Percentiles rank a stretch among this genome's conserved stretches.
Evolutionary conservation across 495 filamentous ascomycete species (phyloP).

Genomic region (Penicilliopsis zonata): DNA sequence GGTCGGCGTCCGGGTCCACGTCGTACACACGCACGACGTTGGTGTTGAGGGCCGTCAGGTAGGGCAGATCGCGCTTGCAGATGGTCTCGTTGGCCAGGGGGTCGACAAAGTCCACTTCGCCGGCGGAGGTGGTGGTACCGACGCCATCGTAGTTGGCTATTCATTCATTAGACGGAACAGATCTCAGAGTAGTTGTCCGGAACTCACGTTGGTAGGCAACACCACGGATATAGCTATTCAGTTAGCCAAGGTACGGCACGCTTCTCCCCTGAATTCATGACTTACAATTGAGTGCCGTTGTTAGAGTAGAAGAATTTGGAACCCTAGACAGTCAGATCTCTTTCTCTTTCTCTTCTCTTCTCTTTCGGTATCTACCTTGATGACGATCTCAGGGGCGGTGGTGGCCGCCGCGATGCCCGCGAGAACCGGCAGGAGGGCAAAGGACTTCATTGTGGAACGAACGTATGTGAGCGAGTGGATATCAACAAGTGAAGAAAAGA

Average conservation of each 20-base stretch:
- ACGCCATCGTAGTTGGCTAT: constrained; percentile 23
- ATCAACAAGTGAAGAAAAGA: too few species aligned
- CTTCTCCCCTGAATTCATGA: too few species aligned
- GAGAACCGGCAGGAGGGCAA: too few species aligned
- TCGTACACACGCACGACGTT: constrained; percentile 93
- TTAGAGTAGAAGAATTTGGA: constrained; percentile 71
- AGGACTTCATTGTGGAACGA: too few species aligned
- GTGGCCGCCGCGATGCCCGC: too few species aligned
- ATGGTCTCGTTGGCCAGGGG: constrained; percentile 58
- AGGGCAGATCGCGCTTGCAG: constrained; percentile 77
- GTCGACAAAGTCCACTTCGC: constrained; percentile 42
- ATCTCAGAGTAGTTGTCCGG: constrained; percentile 3
- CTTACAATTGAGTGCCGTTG: constrained; percentile 70
- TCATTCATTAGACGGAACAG: constrained; percentile 3
- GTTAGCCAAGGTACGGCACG: too few species aligned
- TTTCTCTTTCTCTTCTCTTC: too few species aligned
- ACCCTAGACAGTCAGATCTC: too few species aligned
- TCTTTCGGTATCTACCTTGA: too few species aligned
- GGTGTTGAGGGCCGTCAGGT: constrained; percentile 61
- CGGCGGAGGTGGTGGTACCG: constrained; percentile 19
- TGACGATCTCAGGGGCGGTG: too few species aligned
- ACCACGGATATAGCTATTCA: constrained; percentile 61
- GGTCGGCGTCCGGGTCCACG: constrained; percentile 67
- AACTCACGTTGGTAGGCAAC: constrained; percentile 71
- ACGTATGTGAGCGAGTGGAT: too few species aligned